Evolutionary conservation across 352 stramenopile genomes (phyloP).

Genomic region (Pythium plurisporium): DNA sequence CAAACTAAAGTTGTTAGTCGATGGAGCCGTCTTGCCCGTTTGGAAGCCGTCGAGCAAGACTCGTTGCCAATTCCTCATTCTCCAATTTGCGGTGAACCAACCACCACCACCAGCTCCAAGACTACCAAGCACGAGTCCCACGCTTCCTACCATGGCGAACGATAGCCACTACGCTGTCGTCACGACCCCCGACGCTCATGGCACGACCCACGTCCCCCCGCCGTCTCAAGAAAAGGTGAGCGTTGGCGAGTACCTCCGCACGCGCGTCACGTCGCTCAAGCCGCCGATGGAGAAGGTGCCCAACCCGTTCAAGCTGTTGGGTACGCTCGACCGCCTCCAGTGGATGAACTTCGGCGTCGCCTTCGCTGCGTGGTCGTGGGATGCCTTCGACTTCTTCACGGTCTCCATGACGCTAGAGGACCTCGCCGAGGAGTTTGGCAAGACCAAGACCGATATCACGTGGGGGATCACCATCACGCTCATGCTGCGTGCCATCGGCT

Average conservation of each 20-base stretch:
- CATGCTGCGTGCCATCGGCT: constrained; percentile 40
- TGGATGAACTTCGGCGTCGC: constrained; percentile 8
- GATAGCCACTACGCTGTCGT: constrained; percentile 6
- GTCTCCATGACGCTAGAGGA: constrained; percentile 43
- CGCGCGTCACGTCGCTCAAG: constrained; percentile 29
- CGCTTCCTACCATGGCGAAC: not conserved
- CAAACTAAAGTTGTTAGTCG: too few relatives aligned
- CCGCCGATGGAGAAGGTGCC: constrained; percentile 10
- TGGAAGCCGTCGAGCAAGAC: too few relatives aligned
- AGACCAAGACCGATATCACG: constrained; percentile 41
- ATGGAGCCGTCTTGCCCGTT: too few relatives aligned
- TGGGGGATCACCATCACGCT: constrained; percentile 50
- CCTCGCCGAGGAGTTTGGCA: constrained; percentile 36
- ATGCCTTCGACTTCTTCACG: constrained; percentile 58
- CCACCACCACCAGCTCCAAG: not conserved
- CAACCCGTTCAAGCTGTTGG: constrained; percentile 7
- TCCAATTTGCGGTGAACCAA: too few relatives aligned
- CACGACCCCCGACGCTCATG: constrained; percentile 7
- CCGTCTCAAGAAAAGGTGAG: not conserved
- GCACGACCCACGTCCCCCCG: not conserved
- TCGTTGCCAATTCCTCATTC: too few relatives aligned
- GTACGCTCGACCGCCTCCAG: not conserved
- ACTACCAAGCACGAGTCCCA: not conserved
- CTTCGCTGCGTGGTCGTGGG: constrained; percentile 41
- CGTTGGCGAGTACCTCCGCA: not conserved